Evolutionary conservation across 768 basidiomycete species (phyloP).

Genomic region (Serendipita sp.): DNA sequence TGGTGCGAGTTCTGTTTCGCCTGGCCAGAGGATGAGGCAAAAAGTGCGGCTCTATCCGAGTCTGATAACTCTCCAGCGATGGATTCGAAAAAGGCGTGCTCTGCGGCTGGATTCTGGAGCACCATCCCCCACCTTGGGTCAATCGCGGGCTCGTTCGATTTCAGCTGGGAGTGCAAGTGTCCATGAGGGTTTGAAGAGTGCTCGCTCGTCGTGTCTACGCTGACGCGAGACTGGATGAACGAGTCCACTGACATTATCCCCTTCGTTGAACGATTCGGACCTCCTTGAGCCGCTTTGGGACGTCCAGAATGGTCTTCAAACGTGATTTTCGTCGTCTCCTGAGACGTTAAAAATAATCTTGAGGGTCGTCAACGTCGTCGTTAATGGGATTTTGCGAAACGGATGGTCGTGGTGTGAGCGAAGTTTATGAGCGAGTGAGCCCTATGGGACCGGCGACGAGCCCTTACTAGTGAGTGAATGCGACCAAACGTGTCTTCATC

Average conservation of each 20-base stretch:
- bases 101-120: background rate
- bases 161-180: background rate
- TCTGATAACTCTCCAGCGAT: background rate
- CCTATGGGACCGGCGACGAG: no score
- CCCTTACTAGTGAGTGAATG: no score
- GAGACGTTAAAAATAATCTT: no score
- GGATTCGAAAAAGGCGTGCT: constrained; percentile 3
- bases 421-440: no score
- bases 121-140: constrained; percentile 1
- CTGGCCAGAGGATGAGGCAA: background rate
- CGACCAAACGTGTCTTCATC: no score
- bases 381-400: no score
- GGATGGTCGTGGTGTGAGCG: no score
- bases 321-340: no score
- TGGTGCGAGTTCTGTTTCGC: background rate
- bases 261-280: no score
- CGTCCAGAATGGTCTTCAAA: no score
- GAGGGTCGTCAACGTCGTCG: no score
- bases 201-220: background rate
- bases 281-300: no score
- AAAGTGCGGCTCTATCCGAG: background rate
- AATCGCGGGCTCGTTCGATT: background rate
- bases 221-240: constrained; percentile 1
- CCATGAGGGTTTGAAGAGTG: background rate
- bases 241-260: background rate